These are phyloP conservation scores for Talaromyces islandicus DNA, from an alignment of 2,329 filamentous ascomycete species.

Conservation along the genomic window DNA sequence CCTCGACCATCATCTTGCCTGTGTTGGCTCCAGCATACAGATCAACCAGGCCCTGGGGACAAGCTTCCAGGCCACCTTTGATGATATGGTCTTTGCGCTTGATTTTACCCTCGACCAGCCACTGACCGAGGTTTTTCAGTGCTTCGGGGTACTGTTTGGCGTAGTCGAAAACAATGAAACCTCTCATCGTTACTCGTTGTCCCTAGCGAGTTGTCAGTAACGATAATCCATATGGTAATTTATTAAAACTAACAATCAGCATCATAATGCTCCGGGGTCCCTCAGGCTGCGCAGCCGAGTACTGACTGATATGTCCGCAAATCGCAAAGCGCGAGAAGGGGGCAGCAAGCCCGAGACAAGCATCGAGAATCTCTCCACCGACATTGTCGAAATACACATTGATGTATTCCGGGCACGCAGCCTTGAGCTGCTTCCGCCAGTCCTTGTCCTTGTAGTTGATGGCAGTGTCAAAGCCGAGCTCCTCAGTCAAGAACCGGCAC, in stretches of 20 bases:
- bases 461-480: conserved; percentile 61
- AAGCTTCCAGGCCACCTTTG: conserved; percentile 59
- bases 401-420: conserved; percentile 54
- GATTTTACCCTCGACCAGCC: conserved; percentile 67
- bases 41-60: conserved; percentile 57
- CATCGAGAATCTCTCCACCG: conserved; percentile 64
- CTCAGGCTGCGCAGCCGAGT: conserved; percentile 53
- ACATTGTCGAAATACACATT: conserved; percentile 73
- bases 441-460: conserved; percentile 64
- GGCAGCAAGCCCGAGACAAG: conserved; percentile 59
- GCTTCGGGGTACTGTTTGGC: conserved; percentile 53
- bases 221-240: neutral
- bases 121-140: conserved; percentile 55
- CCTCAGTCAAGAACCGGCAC: conserved; percentile 57
- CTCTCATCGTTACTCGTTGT: conserved; percentile 51
- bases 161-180: conserved; percentile 70
- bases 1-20: conserved; percentile 54
- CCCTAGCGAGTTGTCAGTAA: conserved; percentile 17
- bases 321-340: conserved; percentile 60
- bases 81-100: conserved; percentile 67
- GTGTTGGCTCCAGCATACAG: conserved; percentile 66
- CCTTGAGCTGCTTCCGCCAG: conserved; percentile 55
- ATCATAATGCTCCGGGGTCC: conserved; percentile 49
- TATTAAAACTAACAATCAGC: conserved; percentile 29
- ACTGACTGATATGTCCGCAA: conserved; percentile 65